Evolutionary conservation across 208 protist species (phyloP), one percentile per base, ranked within the genome.

Genomic region (Borovskyia barvae): DNA sequence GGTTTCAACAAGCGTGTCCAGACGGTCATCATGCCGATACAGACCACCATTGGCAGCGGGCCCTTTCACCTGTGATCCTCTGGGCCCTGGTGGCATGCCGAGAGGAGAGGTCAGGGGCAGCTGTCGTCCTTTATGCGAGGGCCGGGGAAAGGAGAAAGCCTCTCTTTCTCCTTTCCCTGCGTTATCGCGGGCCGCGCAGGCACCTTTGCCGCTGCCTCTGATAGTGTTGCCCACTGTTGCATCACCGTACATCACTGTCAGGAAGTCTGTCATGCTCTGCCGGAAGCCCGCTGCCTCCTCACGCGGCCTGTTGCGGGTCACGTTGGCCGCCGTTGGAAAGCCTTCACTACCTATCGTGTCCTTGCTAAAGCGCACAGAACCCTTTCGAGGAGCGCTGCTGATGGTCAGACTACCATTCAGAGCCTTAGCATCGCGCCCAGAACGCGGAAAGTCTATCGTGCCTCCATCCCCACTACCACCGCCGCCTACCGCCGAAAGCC

Each of bases 241-340:
- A 15, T 65, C 48, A 29, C 66, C 66, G 51, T 80, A 80, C 66
- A 80, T 72, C 43, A 76, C 61, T 11, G 41, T 58, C 35, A 80
- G 32, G 57, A 80, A 75, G 59, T 78, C 72, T 9, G 50, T 39
- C 72, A 78, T 78, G 54, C 39, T 73, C 50, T 71, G 72, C 24
- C 52, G 48, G 24, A 78, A 78, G 11, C 46, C 65, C 6, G 36
- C 58, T 2, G 41, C 45, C 0, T 52, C 49, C 11, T 72, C 46
- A 9, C 46, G 36, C 37, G 41, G 8, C 3, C 24, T 22, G 25
- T 25, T 2, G 30, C 22, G 4, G 2, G 17, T n/a, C 15, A 30
- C 5, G 30, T 41, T 46, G 26, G 47, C 4, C 1, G 33, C 20
- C 15, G 26, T 17, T 29, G 36, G 51, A 26, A 24, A 14, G 60